These are phyloP conservation scores for Cylindricascospora bacillispora DNA, from an alignment of 1,139 yeast genomes.

Conservation along the genomic window DNA sequence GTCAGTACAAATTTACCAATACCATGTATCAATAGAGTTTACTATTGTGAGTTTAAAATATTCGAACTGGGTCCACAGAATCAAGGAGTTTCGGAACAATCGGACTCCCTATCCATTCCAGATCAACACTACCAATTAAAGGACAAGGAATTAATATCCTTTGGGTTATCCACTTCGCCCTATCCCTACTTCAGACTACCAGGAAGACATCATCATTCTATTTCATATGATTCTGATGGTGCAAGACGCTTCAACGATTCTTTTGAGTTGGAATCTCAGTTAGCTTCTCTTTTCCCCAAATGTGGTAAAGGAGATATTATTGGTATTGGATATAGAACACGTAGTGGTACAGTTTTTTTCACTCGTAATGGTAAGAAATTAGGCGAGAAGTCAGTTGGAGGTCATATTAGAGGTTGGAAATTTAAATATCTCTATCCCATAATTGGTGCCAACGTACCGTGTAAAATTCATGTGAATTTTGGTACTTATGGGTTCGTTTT, in stretches of 20 bases:
- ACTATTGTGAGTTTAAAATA: slow-evolving; percentile 77
- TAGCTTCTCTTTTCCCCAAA: slow-evolving; percentile 55
- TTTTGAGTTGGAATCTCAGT: slow-evolving; percentile 38
- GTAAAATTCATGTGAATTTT: slow-evolving; percentile 67
- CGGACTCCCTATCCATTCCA: slow-evolving; percentile 27
- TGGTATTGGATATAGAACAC: slow-evolving; percentile 52
- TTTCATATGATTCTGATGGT: slow-evolving; percentile 81
- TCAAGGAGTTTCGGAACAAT: slow-evolving; percentile 8
- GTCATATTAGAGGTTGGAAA: slow-evolving; percentile 65
- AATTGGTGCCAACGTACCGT: slow-evolving; percentile 68
- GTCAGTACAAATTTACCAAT: slow-evolving; percentile 78
- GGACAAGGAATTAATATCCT: slow-evolving; percentile 38
- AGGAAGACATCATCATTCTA: slow-evolving; percentile 56
- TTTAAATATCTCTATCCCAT: slow-evolving; percentile 79
- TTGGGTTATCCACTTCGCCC: slow-evolving; percentile 80
- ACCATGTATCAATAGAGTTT: slow-evolving; percentile 75
- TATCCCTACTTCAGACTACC: slow-evolving; percentile 86
- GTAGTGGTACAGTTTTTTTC: slow-evolving; percentile 52
- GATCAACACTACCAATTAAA: slow-evolving; percentile 23
- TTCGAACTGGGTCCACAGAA: slow-evolving; percentile 45
- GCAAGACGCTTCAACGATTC: slow-evolving; percentile 72
- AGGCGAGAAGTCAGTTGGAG: slow-evolving; percentile 56
- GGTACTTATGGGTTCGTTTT: slow-evolving; percentile 90
- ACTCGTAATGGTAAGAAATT: slow-evolving; percentile 59
- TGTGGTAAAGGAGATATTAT: slow-evolving; percentile 59